phyloP scores from a whole-genome alignment of 805 yeast species.

The Saccharomyces paradoxus region DNA sequence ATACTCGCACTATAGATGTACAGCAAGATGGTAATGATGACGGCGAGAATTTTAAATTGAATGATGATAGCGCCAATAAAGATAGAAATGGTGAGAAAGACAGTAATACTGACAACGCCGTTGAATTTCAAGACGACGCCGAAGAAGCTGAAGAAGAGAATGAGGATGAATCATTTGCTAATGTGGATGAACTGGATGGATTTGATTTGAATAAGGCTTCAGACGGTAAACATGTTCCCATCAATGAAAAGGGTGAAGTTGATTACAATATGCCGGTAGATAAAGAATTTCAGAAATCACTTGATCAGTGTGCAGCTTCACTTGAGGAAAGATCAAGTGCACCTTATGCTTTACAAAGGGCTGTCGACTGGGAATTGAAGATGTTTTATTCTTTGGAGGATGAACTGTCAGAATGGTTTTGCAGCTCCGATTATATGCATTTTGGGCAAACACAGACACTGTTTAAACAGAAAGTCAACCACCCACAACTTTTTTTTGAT shows the following conservation, averaged over 20 bases:
- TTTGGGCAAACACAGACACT: slow-evolving; percentile 10
- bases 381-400: slow-evolving; percentile 32
- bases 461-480: slow-evolving; percentile 9
- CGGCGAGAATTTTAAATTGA: slow-evolving; percentile 1
- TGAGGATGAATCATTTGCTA: slow-evolving; percentile 26
- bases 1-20: slow-evolving; percentile 5
- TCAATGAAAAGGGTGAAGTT: slow-evolving; percentile 3
- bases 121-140: slow-evolving; percentile 4
- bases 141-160: slow-evolving; percentile 21
- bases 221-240: neutral
- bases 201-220: neutral
- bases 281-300: slow-evolving; percentile 27
- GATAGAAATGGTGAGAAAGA: neutral
- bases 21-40: slow-evolving; percentile 9
- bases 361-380: slow-evolving; percentile 36
- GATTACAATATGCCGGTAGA: slow-evolving; percentile 32
- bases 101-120: neutral
- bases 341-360: slow-evolving; percentile 32
- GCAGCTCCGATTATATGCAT: slow-evolving; percentile 23
- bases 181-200: slow-evolving; percentile 33
- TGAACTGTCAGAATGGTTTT: slow-evolving; percentile 45
- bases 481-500: slow-evolving; percentile 8
- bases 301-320: slow-evolving; percentile 33
- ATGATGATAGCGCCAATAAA: neutral
- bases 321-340: slow-evolving; percentile 20